Evolutionary conservation across 2,329 filamentous ascomycete genomes (phyloP).

Genomic region (Colletotrichum abscissum): DNA sequence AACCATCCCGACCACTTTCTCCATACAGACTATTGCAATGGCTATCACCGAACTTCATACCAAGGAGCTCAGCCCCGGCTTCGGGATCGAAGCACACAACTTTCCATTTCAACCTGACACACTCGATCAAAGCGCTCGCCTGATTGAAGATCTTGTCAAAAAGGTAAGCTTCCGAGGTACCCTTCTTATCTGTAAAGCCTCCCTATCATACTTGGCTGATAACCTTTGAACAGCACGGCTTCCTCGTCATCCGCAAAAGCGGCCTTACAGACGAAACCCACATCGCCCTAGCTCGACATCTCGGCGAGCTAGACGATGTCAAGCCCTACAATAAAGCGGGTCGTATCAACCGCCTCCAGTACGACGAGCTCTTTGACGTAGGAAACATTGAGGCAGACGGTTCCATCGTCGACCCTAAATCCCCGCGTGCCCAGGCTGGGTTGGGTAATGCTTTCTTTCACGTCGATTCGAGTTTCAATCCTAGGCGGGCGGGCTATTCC

Average conservation of each 20-base stretch:
- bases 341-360: slow-evolving; percentile 57
- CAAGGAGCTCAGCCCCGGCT: not conserved
- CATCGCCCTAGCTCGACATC: not conserved
- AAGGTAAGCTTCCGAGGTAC: not conserved
- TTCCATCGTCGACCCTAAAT: slow-evolving; percentile 47
- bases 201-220: not conserved
- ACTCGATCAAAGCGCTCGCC: not conserved
- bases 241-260: not conserved
- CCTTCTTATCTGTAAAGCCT: too few relatives aligned
- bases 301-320: slow-evolving; percentile 55
- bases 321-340: slow-evolving; percentile 58
- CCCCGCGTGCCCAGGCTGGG: slow-evolving; percentile 52
- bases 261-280: not conserved
- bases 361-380: slow-evolving; percentile 67
- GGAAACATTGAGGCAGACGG: slow-evolving; percentile 64
- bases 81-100: not conserved
- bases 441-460: slow-evolving; percentile 64
- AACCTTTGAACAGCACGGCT: not conserved
- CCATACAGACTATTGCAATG: not conserved
- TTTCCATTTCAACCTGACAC: not conserved
- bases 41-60: not conserved
- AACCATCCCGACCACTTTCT: too few relatives aligned
- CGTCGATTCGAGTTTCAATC: slow-evolving; percentile 65
- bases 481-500: slow-evolving; percentile 62
- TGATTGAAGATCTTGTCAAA: not conserved